These are phyloP conservation scores for Colletotrichum scovillei DNA, from an alignment of 2,329 filamentous ascomycete genomes.

Conservation along the genomic window DNA sequence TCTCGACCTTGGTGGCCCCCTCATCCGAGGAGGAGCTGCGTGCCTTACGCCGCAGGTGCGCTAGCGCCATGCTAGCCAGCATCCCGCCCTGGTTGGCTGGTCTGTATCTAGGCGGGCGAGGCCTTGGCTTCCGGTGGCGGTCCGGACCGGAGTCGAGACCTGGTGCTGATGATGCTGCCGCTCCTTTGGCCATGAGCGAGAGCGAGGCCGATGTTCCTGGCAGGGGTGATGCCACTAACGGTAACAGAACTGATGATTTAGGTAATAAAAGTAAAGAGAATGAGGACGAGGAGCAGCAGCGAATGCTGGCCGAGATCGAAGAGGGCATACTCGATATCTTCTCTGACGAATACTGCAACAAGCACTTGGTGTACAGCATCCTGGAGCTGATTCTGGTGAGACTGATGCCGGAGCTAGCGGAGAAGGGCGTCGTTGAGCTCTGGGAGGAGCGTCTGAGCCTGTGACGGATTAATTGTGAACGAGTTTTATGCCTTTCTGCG, in stretches of 20 bases:
- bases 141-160: conserved; percentile 36
- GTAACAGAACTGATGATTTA: conserved; percentile 21
- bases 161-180: conserved; percentile 8
- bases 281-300: conserved; percentile 55
- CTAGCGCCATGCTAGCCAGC: conserved; percentile 65
- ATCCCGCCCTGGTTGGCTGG: conserved; percentile 59
- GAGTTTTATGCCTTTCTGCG: not conserved
- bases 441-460: conserved; percentile 75
- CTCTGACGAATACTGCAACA: conserved; percentile 89
- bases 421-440: conserved; percentile 77
- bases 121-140: conserved; percentile 42
- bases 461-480: conserved; percentile 5
- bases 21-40: conserved; percentile 68
- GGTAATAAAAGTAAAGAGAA: conserved; percentile 40
- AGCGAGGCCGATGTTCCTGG: not conserved
- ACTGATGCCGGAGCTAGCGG: conserved; percentile 84
- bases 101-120: conserved; percentile 61
- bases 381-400: conserved; percentile 85
- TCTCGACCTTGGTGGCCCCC: conserved; percentile 70
- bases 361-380: conserved; percentile 85
- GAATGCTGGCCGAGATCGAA: conserved; percentile 69
- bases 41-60: conserved; percentile 74
- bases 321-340: conserved; percentile 77
- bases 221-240: conserved; percentile 37
- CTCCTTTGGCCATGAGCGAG: conserved; percentile 4